Evolutionary conservation across 306 rosid species (phyloP).

Genomic region (Malus sieversii): DNA sequence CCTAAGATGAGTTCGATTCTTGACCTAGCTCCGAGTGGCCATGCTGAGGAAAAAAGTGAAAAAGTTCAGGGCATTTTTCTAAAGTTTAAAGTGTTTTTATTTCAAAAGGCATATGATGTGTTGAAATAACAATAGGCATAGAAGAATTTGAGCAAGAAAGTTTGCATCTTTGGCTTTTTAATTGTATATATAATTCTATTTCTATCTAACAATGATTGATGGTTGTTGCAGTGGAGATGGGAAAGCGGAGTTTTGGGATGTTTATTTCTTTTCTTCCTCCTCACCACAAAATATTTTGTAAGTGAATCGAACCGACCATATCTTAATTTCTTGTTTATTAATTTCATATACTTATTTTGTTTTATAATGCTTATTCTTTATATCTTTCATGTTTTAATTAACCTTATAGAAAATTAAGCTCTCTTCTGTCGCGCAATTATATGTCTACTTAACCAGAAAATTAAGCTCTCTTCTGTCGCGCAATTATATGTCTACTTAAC

Average conservation of each 20-base stretch:
- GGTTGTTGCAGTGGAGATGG: constrained; percentile 85
- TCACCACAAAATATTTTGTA: constrained; percentile 68
- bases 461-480: too few relatives aligned
- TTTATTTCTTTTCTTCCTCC: constrained; percentile 72
- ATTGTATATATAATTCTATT: not conserved
- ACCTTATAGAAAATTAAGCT: not conserved
- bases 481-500: too few relatives aligned
- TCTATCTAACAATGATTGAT: not conserved
- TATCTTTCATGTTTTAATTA: not conserved
- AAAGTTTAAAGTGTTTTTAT: not conserved
- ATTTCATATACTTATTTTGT: constrained; percentile 9
- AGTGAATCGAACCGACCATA: constrained; percentile 28
- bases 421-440: not conserved
- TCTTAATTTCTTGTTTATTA: not conserved
- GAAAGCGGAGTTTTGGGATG: constrained; percentile 81
- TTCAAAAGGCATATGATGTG: not conserved
- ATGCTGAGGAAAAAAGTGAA: not conserved
- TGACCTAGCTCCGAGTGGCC: too few relatives aligned
- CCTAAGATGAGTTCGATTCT: not conserved
- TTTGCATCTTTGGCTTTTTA: not conserved
- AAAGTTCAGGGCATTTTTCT: not conserved
- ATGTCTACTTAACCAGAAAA: not conserved
- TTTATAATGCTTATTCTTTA: constrained; percentile 5
- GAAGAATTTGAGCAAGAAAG: not conserved
- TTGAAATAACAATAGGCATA: not conserved